A percentile compares a stretch with the other conserved stretches of the same genome.
Conservation (phyloP, 1,139 yeast genomes). For the Kurtzmaniella quercitrusa region DNA sequence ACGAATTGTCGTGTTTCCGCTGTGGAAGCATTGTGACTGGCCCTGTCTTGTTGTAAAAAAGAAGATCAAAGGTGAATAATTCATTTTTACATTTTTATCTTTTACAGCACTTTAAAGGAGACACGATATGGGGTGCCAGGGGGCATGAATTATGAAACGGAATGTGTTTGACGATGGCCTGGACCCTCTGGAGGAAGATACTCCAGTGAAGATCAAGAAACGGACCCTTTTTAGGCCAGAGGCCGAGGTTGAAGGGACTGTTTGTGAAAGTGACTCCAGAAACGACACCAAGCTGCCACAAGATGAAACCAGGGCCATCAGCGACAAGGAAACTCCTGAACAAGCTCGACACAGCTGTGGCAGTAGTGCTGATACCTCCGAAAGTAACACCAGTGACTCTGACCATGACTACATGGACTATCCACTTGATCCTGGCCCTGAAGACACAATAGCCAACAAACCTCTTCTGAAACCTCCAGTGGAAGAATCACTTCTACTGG, state of each 20-base stretch:
- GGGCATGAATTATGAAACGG: neutral
- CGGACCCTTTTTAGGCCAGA: neutral
- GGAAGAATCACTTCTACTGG: slow-evolving; percentile 11
- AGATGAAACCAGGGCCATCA: slow-evolving; percentile 3
- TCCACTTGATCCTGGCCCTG: neutral
- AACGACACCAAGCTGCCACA: no score
- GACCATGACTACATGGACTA: neutral
- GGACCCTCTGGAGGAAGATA: slow-evolving; percentile 12
- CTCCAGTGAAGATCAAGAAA: neutral
- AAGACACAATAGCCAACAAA: neutral
- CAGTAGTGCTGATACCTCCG: neutral
- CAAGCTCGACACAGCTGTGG: no score
- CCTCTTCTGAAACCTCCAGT: slow-evolving; percentile 2
- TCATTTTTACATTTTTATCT: no score
- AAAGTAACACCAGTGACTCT: no score
- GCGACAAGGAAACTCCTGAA: neutral
- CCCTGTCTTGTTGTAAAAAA: neutral
- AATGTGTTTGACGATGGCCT: slow-evolving; percentile 14
- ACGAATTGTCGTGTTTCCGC: slow-evolving; percentile 12
- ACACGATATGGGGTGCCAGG: neutral
- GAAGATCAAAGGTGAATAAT: no score
- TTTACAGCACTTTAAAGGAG: no score
- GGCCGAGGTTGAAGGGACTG: neutral
- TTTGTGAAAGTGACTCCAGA: slow-evolving; percentile 7
- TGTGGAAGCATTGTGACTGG: slow-evolving; percentile 10